Conservation (phyloP, 1,284 basidiomycete genomes). For the Papiliotrema fonsecae region DNA sequence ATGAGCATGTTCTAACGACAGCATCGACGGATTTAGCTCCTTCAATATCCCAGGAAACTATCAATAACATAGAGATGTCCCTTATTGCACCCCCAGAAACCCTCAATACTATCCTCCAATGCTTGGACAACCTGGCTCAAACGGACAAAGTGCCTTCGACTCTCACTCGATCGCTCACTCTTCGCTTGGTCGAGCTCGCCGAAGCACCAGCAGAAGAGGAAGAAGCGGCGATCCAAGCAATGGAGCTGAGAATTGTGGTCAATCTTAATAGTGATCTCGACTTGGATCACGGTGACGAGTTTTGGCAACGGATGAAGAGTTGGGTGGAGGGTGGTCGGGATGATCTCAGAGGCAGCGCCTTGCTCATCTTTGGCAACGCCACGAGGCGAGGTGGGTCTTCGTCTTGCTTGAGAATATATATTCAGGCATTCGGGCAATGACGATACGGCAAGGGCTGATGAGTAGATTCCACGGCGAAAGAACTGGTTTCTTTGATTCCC, state of each 20-base stretch:
- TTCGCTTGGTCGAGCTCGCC: not conserved
- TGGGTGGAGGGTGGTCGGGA: constrained; percentile 66
- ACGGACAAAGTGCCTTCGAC: not conserved
- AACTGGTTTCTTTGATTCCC: constrained; percentile 2
- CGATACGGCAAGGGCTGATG: not conserved
- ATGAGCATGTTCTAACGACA: not conserved
- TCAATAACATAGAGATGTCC: not conserved
- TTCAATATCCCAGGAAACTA: not conserved
- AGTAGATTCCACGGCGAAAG: constrained; percentile 4
- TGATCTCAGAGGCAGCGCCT: constrained; percentile 48
- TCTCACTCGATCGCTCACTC: not conserved
- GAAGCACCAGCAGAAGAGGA: not conserved
- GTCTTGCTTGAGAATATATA: no score
- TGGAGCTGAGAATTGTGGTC: constrained; percentile 69
- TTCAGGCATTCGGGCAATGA: not conserved
- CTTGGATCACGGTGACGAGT: not conserved
- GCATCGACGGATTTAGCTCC: not conserved
- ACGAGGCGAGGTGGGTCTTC: constrained; percentile 59
- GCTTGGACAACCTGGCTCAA: not conserved
- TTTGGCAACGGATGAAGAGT: constrained; percentile 51
- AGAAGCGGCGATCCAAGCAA: not conserved
- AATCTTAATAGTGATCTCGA: constrained; percentile 65
- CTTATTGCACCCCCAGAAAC: no score
- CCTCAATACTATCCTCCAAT: not conserved
- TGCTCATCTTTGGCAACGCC: constrained; percentile 50